phyloP scores from a whole-genome alignment of 768 basidiomycete species.

The Chalciporus sphaerocephalus region DNA sequence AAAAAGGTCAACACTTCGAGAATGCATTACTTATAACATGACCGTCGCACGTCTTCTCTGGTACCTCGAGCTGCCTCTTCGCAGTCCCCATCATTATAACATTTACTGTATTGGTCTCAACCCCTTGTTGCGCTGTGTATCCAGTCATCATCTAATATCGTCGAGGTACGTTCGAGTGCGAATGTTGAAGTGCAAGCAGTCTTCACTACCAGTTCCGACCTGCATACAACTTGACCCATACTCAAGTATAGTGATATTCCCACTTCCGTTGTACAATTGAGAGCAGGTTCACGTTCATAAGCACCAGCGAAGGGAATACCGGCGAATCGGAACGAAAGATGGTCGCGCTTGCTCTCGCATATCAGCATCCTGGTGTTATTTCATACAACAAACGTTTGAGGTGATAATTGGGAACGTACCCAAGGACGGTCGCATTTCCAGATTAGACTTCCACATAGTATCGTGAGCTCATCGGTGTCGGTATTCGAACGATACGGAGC shows the following conservation, averaged over 20 bases:
- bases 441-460: conserved; percentile 9
- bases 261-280: conserved; percentile 25
- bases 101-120: too few species aligned
- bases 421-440: conserved; percentile 3
- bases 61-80: too few species aligned
- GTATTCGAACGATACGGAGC: conserved; percentile 9
- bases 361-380: not conserved
- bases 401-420: not conserved
- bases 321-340: conserved; percentile 48
- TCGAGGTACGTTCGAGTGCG: conserved; percentile 43
- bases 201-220: conserved; percentile 33
- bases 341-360: conserved; percentile 47
- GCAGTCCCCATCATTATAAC: too few species aligned
- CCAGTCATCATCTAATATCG: too few species aligned
- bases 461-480: conserved; percentile 3
- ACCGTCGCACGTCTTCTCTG: too few species aligned
- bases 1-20: too few species aligned
- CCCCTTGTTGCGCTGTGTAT: too few species aligned
- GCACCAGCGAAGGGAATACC: conserved; percentile 48
- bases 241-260: conserved; percentile 27
- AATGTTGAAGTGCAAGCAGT: conserved; percentile 47
- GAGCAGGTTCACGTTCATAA: conserved; percentile 42
- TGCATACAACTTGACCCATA: conserved; percentile 35
- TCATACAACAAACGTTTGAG: not conserved
- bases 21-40: too few species aligned